Evolutionary conservation across 78 protist species (phyloP).

Genomic region (Mastigamoeba balamuthi): DNA sequence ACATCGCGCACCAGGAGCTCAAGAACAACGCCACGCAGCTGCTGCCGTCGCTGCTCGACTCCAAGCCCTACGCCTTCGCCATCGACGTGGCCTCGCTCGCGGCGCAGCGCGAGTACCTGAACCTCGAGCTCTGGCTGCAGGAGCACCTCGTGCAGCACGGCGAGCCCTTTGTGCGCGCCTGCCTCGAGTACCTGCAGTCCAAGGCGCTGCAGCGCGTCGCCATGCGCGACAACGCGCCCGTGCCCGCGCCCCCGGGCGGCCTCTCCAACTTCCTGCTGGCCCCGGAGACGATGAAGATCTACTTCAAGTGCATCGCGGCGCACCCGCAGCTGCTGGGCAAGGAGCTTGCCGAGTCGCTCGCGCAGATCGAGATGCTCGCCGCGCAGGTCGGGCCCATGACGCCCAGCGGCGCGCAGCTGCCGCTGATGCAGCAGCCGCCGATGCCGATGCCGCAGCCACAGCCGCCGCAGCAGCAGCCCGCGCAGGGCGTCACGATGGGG

Average conservation of each 20-base stretch:
- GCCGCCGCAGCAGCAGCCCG: no score
- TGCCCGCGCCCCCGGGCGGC: neutral
- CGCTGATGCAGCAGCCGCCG: no score
- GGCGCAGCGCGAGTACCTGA: conserved; percentile 56
- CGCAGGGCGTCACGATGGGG: no score
- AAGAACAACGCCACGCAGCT: neutral
- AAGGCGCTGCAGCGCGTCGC: neutral
- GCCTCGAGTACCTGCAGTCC: conserved; percentile 15
- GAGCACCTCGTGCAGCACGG: conserved; percentile 16
- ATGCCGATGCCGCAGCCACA: no score
- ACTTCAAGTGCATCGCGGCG: neutral
- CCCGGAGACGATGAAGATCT: neutral
- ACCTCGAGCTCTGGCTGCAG: conserved; percentile 67
- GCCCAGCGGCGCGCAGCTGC: no score
- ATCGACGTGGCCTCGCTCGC: conserved; percentile 77
- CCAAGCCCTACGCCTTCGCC: conserved; percentile 39
- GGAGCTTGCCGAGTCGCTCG: neutral
- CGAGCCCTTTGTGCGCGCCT: conserved; percentile 23
- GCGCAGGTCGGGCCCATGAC: no score
- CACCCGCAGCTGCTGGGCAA: neutral
- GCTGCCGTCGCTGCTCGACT: conserved; percentile 18
- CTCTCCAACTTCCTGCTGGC: neutral
- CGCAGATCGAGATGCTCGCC: no score
- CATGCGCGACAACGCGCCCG: neutral
- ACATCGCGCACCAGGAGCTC: conserved; percentile 49